phyloP scores from a whole-genome alignment of 1,284 basidiomycete genomes.

The Rhodotorula sp. region DNA sequence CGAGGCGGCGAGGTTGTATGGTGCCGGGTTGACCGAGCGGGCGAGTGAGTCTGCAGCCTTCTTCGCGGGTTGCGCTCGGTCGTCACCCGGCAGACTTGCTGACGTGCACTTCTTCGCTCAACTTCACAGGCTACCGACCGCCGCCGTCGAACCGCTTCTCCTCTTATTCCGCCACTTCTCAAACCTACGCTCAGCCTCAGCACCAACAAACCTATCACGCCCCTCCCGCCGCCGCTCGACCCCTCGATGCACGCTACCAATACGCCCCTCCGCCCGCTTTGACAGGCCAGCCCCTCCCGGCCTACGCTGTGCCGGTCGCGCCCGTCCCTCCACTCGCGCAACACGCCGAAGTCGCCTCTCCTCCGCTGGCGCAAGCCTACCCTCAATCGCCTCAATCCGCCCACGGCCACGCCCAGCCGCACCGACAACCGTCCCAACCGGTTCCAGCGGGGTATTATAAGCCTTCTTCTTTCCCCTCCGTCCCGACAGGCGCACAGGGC shows the following conservation, averaged over 20 bases:
- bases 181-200: not conserved
- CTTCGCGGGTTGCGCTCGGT: not conserved
- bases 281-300: constrained; percentile 19
- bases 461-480: constrained; percentile 27
- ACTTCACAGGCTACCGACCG: not conserved
- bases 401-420: not conserved
- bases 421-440: not conserved
- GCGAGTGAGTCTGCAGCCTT: not conserved
- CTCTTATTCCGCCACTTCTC: not conserved
- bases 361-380: not conserved
- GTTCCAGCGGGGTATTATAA: constrained; percentile 31
- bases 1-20: constrained; percentile 41
- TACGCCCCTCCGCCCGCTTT: not conserved
- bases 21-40: constrained; percentile 34
- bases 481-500: not conserved
- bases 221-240: not conserved
- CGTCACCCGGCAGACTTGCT: not conserved
- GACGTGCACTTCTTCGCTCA: not conserved
- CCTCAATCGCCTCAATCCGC: not conserved
- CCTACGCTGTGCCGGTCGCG: constrained; percentile 6
- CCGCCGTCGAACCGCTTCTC: not conserved
- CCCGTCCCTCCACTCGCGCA: not conserved
- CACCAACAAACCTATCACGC: not conserved
- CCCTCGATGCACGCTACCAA: not conserved
- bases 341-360: not conserved